Conservation (phyloP, 495 filamentous ascomycete genomes). For the Aspergillus nidulans region DNA sequence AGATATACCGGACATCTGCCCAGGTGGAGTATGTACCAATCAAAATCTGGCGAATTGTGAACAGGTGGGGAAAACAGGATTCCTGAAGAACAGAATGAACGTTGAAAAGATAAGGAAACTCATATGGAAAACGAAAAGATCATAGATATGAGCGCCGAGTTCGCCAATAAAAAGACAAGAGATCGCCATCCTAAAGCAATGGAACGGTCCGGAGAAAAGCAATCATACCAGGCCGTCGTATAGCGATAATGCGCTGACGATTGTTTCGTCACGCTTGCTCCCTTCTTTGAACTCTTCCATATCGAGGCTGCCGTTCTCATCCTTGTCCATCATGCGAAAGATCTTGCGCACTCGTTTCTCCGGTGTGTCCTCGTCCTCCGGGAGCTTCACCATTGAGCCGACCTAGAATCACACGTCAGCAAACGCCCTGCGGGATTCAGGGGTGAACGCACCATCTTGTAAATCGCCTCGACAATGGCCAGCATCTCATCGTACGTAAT, state of each 20-base stretch:
- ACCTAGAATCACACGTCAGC: slow-evolving; percentile 53
- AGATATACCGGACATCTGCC: slow-evolving; percentile 1
- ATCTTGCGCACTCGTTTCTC: slow-evolving; percentile 98
- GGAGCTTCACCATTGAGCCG: slow-evolving; percentile 97
- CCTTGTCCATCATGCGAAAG: slow-evolving; percentile 99
- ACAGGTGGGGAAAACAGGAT: slow-evolving; percentile 1
- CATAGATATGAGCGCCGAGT: slow-evolving; percentile 22
- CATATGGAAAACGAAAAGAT: background rate
- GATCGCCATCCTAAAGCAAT: background rate
- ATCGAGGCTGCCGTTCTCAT: slow-evolving; percentile 90
- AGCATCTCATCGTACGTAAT: slow-evolving; percentile 99
- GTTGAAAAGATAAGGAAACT: background rate
- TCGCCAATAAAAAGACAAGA: slow-evolving; percentile 18
- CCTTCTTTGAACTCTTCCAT: slow-evolving; percentile 99
- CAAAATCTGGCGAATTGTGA: slow-evolving; percentile 1
- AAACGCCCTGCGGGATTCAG: background rate
- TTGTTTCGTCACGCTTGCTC: slow-evolving; percentile 98
- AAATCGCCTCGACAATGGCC: slow-evolving; percentile 96
- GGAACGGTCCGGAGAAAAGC: background rate
- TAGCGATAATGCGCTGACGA: slow-evolving; percentile 91
- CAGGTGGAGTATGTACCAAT: slow-evolving; percentile 4
- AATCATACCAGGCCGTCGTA: slow-evolving; percentile 89
- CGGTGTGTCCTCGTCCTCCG: slow-evolving; percentile 96
- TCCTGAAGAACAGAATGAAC: slow-evolving; percentile 1
- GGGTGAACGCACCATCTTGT: slow-evolving; percentile 83